These are phyloP conservation scores for Fusarium gaditjirri DNA, from an alignment of 2,329 filamentous ascomycete species.

Conservation along the genomic window DNA sequence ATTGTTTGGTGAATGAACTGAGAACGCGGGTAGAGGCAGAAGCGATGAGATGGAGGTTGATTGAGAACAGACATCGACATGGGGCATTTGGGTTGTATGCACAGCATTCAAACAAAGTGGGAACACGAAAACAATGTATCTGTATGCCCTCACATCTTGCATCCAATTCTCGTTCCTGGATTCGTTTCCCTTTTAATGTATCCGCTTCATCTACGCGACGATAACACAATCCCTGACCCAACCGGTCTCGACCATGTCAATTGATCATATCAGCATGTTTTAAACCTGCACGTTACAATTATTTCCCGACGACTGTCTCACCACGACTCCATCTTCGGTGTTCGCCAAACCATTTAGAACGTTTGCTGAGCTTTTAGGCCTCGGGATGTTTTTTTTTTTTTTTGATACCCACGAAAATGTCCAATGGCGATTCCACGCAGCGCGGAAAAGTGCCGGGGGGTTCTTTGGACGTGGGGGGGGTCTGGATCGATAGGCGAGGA, in stretches of 20 bases:
- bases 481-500: slow-evolving; percentile 33
- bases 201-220: not conserved
- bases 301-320: slow-evolving; percentile 3
- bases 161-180: not conserved
- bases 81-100: slow-evolving; percentile 24
- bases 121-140: not conserved
- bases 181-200: not conserved
- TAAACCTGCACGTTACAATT: not conserved
- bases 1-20: not conserved
- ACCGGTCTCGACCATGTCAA: slow-evolving; percentile 4
- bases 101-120: slow-evolving; percentile 16
- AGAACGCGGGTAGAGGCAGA: not conserved
- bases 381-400: not conserved
- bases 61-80: slow-evolving; percentile 17
- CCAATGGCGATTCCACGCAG: not conserved
- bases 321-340: slow-evolving; percentile 6
- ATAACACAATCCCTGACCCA: not conserved
- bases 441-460: slow-evolving; percentile 19
- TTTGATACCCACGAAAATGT: not conserved
- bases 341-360: slow-evolving; percentile 19
- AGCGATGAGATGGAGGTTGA: not conserved
- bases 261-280: slow-evolving; percentile 1
- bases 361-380: slow-evolving; percentile 20
- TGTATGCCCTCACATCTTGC: not conserved
- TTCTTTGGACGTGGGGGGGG: not conserved